These are phyloP conservation scores for Ophiostoma sp. DNA, from an alignment of 2,329 filamentous ascomycete genomes.

Conservation along the genomic window DNA sequence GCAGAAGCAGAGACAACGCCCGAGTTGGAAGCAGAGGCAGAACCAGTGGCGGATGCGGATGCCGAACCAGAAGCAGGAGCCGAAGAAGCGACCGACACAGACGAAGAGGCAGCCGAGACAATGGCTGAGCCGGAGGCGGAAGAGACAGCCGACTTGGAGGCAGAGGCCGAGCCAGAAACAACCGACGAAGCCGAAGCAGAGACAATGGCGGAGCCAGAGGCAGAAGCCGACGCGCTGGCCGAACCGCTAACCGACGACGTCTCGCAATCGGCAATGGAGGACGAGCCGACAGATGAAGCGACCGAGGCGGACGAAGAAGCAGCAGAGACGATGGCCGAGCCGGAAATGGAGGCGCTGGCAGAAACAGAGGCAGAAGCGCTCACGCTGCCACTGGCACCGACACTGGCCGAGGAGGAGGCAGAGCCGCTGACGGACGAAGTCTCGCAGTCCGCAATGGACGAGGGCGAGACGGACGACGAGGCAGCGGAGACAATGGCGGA, in stretches of 20 bases:
- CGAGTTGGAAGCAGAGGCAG: background rate
- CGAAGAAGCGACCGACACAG: background rate
- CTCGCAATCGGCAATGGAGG: too few relatives aligned
- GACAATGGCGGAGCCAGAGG: background rate
- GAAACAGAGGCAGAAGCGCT: background rate
- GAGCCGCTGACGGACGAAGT: background rate
- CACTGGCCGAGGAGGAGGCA: background rate
- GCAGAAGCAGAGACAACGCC: background rate
- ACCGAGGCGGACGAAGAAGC: background rate
- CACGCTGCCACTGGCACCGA: background rate
- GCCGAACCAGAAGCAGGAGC: background rate
- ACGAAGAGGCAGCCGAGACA: background rate
- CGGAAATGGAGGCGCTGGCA: background rate
- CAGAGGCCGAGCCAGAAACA: background rate
- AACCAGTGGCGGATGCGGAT: background rate
- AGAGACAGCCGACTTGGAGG: background rate
- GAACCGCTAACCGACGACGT: too few relatives aligned
- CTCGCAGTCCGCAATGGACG: conserved; percentile 2
- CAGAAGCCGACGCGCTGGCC: too few relatives aligned
- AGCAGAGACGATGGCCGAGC: background rate
- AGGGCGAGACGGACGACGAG: background rate
- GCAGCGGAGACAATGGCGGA: background rate
- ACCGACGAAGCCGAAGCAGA: background rate
- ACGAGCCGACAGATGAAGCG: background rate
- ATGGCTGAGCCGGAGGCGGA: background rate